Evolutionary conservation across 2,329 filamentous ascomycete genomes (phyloP), one percentile per base, ranked within the genome.

Genomic region (Diaporthe sp.): DNA sequence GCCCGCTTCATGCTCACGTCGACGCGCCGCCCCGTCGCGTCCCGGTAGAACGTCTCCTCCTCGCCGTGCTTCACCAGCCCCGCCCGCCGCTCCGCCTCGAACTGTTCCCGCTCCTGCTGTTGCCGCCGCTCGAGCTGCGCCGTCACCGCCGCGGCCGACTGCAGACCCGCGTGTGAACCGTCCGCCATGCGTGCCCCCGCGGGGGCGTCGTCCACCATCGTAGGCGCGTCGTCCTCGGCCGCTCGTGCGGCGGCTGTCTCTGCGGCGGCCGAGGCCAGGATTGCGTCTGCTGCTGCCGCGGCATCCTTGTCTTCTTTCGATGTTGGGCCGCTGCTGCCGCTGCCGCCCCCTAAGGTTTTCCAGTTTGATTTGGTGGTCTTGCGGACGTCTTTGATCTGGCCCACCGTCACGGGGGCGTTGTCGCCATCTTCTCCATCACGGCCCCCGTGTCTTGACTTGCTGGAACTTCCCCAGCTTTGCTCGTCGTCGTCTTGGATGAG

Each of bases 11-110:
- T 95, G 25, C 93, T 92, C 33, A 98, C 91, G 80, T 99, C 97
- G 77, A 99, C 96, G 72, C 97, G 92, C n/a, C 96, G 90, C 17
- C 97, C 97, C 4, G 94, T 97, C 15, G 97, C 97, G 84, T 99
- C 97, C 79, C 97, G 94, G 82, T 98, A 98, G 33, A 98, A 95
- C 0, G 96, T 97, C 84, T 98, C 95, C 82, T 85, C 74, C 85
- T 87, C 45, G 79, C 89, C 90, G 33, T 87, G 28, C 75, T 76
- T 58, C 72, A 42, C 54, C 60, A 85, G 19, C 84, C 85, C n/a
- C 83, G 83, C 57, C 52, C 78, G 79, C 42, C 77, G 74, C 69
- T 81, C 76, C 9, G 71, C 74, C 60, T 81, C 82, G 45, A 83
- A 81, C 75, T 82, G 81, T 33, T 77, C 78, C 10, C 79, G 78